Conservation (phyloP, 306 rosid genomes). For the Vigna trinervia region DNA sequence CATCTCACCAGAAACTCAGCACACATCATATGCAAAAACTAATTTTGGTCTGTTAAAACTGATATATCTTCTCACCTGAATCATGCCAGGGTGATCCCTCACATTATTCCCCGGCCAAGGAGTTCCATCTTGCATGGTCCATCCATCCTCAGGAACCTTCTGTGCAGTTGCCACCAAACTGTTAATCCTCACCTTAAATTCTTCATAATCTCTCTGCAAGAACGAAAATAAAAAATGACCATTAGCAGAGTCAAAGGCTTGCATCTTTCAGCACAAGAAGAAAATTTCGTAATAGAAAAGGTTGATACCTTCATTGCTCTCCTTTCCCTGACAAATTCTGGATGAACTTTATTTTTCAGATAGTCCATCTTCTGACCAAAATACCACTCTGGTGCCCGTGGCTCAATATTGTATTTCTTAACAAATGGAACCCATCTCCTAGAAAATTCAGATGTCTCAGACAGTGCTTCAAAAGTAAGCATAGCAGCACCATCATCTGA, state of each 20-base stretch:
- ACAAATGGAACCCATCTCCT: conserved; percentile 92
- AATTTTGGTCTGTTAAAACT: conserved; percentile 8
- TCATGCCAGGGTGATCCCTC: conserved; percentile 99
- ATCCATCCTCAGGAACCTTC: conserved; percentile 97
- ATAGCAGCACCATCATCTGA: conserved; percentile 99
- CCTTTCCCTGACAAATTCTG: conserved; percentile 91
- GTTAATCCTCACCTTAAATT: conserved; percentile 89
- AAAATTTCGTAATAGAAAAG: neutral
- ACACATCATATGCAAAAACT: neutral
- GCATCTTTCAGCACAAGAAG: conserved; percentile 9
- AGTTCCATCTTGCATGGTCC: conserved; percentile 99
- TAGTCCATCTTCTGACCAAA: conserved; percentile 88
- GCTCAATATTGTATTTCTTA: conserved; percentile 85
- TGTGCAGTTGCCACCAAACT: conserved; percentile 88
- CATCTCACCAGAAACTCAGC: neutral
- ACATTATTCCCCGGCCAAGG: conserved; percentile 99
- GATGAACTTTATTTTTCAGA: conserved; percentile 89
- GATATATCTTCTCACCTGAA: conserved; percentile 73
- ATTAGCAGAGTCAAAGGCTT: conserved; percentile 12
- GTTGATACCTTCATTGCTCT: conserved; percentile 91
- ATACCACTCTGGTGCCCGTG: conserved; percentile 97
- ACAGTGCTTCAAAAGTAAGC: conserved; percentile 97
- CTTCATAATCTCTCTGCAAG: conserved; percentile 90
- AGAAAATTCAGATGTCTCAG: conserved; percentile 94
- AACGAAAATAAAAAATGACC: conserved; percentile 10